phyloP scores from a whole-genome alignment of 768 basidiomycete species.

The Serendipita sp. region DNA sequence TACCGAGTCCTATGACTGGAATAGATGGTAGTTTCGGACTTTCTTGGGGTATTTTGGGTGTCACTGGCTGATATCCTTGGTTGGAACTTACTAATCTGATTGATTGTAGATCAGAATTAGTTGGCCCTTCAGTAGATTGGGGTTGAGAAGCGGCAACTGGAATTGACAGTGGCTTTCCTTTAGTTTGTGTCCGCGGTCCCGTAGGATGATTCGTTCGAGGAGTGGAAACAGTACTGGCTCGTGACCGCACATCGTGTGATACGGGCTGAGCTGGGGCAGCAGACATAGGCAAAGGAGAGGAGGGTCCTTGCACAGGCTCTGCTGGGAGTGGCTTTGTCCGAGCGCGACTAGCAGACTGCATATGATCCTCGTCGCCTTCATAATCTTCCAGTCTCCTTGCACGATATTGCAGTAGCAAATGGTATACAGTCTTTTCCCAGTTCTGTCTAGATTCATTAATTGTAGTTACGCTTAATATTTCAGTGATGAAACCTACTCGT shows the following conservation, averaged over 20 bases:
- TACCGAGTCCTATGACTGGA: conserved; percentile 21
- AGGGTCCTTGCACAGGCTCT: background rate
- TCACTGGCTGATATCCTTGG: no score
- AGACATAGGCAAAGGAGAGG: background rate
- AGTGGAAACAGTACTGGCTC: no score
- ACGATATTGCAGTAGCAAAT: conserved; percentile 73
- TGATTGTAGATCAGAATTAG: no score
- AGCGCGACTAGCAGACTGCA: conserved; percentile 6
- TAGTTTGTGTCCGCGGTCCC: no score
- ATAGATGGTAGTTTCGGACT: background rate
- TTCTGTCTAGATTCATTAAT: conserved; percentile 41
- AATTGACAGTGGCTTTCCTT: no score
- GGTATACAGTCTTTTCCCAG: conserved; percentile 95
- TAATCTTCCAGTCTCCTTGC: conserved; percentile 55
- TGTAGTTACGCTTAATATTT: background rate
- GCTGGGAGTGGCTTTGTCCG: conserved; percentile 9
- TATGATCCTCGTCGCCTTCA: conserved; percentile 45
- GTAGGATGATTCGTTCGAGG: no score
- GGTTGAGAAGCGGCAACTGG: no score
- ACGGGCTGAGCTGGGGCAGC: no score
- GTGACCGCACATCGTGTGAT: no score
- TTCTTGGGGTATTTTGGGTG: background rate
- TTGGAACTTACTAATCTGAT: no score
- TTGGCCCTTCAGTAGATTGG: no score
- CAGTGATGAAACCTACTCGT: conserved; percentile 22